These are phyloP conservation scores for Fusarium protoensiforme DNA, from an alignment of 2,329 filamentous ascomycete species.

Conservation along the genomic window DNA sequence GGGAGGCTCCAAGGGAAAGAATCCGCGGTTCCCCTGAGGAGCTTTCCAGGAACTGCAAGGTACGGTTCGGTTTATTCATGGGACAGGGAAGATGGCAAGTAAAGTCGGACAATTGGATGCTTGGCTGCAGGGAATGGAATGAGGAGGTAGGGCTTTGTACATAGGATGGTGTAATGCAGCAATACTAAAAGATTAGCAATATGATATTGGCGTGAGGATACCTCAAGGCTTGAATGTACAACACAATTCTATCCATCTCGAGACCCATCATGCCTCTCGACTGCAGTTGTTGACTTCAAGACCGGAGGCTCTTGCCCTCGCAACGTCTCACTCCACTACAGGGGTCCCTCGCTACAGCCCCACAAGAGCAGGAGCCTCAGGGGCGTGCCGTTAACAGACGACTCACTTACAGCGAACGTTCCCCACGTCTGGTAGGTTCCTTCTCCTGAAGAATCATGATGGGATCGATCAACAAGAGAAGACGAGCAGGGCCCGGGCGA, in stretches of 20 bases:
- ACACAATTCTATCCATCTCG: neutral
- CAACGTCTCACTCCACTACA: neutral
- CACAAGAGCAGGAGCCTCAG: neutral
- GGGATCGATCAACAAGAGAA: neutral
- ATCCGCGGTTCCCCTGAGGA: neutral
- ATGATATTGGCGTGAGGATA: neutral
- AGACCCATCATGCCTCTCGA: neutral
- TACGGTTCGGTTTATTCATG: neutral
- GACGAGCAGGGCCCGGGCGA: neutral
- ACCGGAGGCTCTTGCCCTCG: neutral
- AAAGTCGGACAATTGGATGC: neutral
- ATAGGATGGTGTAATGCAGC: neutral
- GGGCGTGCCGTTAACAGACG: neutral
- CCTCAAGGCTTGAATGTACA: neutral
- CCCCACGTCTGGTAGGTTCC: neutral
- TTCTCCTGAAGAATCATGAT: neutral
- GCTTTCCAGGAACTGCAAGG: neutral
- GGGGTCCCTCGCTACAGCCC: neutral
- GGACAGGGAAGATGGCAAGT: neutral
- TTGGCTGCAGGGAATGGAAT: neutral
- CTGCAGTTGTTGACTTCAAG: neutral
- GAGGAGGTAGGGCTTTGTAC: neutral
- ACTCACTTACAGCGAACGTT: neutral
- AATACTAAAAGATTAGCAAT: neutral
- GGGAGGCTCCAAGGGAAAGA: neutral